A percentile compares a stretch with the other conserved stretches of the same genome.
These are phyloP conservation scores for Dichotomopilus funicola DNA, from an alignment of 2,329 filamentous ascomycete species.

Conservation along the genomic window DNA sequence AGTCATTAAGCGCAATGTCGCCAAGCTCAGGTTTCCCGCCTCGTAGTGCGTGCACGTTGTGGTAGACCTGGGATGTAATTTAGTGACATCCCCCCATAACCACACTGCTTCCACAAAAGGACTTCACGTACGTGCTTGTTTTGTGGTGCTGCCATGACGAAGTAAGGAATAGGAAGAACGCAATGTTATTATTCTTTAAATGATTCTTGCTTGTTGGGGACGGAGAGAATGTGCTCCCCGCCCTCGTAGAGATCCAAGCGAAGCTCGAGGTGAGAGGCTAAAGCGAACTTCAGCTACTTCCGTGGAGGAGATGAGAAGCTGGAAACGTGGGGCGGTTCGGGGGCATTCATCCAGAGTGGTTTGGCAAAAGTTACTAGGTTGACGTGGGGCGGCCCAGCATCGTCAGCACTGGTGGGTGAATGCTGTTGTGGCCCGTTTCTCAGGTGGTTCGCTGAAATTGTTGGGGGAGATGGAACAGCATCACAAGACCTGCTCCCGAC, in stretches of 20 bases:
- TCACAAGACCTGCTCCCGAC: slow-evolving; percentile 13
- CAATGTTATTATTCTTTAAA: neutral
- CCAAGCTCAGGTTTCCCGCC: slow-evolving; percentile 25
- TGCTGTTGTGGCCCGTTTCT: neutral
- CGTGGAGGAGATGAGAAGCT: neutral
- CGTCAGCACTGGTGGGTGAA: slow-evolving; percentile 4
- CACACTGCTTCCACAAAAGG: neutral
- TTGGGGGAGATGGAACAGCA: slow-evolving; percentile 2
- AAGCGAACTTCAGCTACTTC: neutral
- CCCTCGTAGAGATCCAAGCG: neutral
- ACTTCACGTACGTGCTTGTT: slow-evolving; percentile 22
- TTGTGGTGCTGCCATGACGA: slow-evolving; percentile 22
- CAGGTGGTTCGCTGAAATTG: neutral
- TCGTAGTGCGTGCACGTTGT: slow-evolving; percentile 23
- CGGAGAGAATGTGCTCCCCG: neutral
- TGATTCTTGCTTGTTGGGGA: too few species aligned
- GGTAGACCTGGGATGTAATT: slow-evolving; percentile 18
- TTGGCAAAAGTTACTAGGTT: neutral
- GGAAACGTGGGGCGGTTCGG: too few species aligned
- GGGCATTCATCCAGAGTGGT: too few species aligned
- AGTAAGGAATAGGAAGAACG: neutral
- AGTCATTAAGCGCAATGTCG: slow-evolving; percentile 25
- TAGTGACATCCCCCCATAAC: slow-evolving; percentile 7
- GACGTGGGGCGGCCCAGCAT: slow-evolving; percentile 1
- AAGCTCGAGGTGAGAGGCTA: slow-evolving; percentile 1